phyloP scores from a whole-genome alignment of 2,329 filamentous ascomycete species.

The Sporothrix schenckii region DNA sequence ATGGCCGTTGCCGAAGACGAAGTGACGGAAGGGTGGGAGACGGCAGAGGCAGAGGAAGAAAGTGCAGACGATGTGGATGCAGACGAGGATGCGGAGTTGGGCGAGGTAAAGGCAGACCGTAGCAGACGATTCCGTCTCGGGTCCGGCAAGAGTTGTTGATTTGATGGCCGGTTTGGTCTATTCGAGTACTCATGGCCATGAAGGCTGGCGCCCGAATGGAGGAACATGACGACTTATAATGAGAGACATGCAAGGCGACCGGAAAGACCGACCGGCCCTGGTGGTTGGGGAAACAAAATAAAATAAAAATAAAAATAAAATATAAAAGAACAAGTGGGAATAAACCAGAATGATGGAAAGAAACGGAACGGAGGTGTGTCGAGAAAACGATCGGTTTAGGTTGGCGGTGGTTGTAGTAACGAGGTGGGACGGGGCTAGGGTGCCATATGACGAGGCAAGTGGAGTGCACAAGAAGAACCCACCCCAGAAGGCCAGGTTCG shows the following conservation, averaged over 20 bases:
- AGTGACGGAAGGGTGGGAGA: neutral
- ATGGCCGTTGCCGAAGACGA: slow-evolving; percentile 28
- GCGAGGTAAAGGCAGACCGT: slow-evolving; percentile 47
- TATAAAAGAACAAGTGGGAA: neutral
- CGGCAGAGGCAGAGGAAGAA: slow-evolving; percentile 20
- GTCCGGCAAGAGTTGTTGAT: slow-evolving; percentile 42
- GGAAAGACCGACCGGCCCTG: slow-evolving; percentile 29
- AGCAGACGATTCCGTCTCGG: slow-evolving; percentile 48
- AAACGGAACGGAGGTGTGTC: slow-evolving; percentile 20
- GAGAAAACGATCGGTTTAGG: neutral
- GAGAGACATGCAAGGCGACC: slow-evolving; percentile 16
- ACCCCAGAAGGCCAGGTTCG: neutral
- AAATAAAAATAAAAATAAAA: slow-evolving; percentile 11
- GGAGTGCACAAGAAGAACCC: slow-evolving; percentile 18
- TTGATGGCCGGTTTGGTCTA: slow-evolving; percentile 39
- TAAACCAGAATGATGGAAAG: neutral
- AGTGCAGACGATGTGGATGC: slow-evolving; percentile 26
- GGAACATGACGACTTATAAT: slow-evolving; percentile 52
- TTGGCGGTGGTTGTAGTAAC: slow-evolving; percentile 8
- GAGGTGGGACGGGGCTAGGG: slow-evolving; percentile 26
- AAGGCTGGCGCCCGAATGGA: slow-evolving; percentile 62
- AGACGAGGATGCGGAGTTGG: slow-evolving; percentile 34
- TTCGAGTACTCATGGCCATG: slow-evolving; percentile 63
- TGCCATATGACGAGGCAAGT: slow-evolving; percentile 30
- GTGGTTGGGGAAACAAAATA: slow-evolving; percentile 8